Conservation (phyloP, 495 filamentous ascomycete species). For the Neurospora sublineolata region DNA sequence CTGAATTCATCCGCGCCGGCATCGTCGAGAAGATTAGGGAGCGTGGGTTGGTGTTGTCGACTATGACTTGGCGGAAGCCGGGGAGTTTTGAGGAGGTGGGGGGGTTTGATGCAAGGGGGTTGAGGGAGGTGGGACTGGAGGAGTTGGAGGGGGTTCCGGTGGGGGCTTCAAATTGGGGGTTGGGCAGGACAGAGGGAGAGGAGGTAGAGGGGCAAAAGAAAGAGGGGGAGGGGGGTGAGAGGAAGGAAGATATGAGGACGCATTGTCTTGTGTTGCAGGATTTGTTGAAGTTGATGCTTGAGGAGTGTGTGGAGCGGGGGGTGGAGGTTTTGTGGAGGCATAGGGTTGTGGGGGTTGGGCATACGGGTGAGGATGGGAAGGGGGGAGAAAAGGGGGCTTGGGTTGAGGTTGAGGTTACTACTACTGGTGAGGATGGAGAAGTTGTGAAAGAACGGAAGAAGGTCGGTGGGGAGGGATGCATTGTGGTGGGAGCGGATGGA, state of each 20-base stretch:
- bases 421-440: conserved; percentile 1
- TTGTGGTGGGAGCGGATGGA: conserved; percentile 46
- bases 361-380: conserved; percentile 8
- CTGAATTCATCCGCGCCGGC: conserved; percentile 44
- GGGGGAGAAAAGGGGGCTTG: conserved; percentile 34
- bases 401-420: conserved; percentile 35
- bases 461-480: conserved; percentile 39
- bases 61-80: conserved; percentile 41
- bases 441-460: conserved; percentile 19
- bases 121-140: neutral
- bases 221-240: no score
- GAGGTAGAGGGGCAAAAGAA: neutral
- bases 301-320: conserved; percentile 34
- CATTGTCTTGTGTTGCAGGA: conserved; percentile 26
- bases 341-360: conserved; percentile 35
- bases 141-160: neutral
- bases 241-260: conserved; percentile 29
- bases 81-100: neutral
- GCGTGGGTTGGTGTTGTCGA: conserved; percentile 37
- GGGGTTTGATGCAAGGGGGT: neutral
- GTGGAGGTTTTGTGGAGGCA: conserved; percentile 38
- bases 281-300: conserved; percentile 33
- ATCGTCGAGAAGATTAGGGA: conserved; percentile 41
- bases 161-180: neutral
- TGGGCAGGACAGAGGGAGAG: neutral